phyloP scores from a whole-genome alignment of 768 basidiomycete species.

The Suillus brevipes region DNA sequence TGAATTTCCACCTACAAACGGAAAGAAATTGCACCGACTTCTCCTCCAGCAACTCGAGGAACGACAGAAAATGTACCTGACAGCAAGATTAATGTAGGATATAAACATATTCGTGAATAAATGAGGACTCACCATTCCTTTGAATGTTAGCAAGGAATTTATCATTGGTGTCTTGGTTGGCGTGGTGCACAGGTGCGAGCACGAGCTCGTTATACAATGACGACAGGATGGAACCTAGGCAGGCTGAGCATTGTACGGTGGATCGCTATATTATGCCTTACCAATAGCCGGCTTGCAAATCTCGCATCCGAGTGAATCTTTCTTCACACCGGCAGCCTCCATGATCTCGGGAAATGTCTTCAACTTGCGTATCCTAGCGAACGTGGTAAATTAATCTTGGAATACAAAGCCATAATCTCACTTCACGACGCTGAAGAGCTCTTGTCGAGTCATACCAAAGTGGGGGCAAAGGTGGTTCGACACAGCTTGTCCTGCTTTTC shows the following conservation, averaged over 20 bases:
- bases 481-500: slow-evolving; percentile 59
- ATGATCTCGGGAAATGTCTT: slow-evolving; percentile 57
- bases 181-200: slow-evolving; percentile 60
- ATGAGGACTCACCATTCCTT: slow-evolving; percentile 46
- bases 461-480: slow-evolving; percentile 66
- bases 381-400: not conserved
- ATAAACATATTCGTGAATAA: not conserved
- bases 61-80: slow-evolving; percentile 67
- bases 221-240: slow-evolving; percentile 40
- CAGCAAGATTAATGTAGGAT: not conserved
- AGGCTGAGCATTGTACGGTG: not conserved
- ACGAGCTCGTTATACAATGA: slow-evolving; percentile 64
- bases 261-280: slow-evolving; percentile 13
- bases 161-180: slow-evolving; percentile 75
- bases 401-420: slow-evolving; percentile 17
- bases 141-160: slow-evolving; percentile 72
- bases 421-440: slow-evolving; percentile 66
- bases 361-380: slow-evolving; percentile 54
- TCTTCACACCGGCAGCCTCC: slow-evolving; percentile 45
- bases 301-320: slow-evolving; percentile 64
- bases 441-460: slow-evolving; percentile 61
- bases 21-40: slow-evolving; percentile 33
- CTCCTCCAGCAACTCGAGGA: slow-evolving; percentile 70
- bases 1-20: not conserved
- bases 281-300: slow-evolving; percentile 71